These are phyloP conservation scores for Cucurbita maxima DNA, from an alignment of 306 rosid genomes.

Conservation along the genomic window DNA sequence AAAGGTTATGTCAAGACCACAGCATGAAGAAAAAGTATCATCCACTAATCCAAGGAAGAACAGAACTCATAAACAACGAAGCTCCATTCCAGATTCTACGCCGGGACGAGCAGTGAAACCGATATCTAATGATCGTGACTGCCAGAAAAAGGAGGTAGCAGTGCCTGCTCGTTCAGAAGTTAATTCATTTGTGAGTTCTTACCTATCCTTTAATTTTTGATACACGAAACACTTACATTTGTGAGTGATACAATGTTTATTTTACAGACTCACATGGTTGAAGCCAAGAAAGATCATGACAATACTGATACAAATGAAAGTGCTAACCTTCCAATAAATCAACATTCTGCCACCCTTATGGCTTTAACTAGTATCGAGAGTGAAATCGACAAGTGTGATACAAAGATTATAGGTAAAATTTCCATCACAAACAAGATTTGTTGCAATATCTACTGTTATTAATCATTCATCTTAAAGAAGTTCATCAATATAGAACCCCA, in stretches of 20 bases:
- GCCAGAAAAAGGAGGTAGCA: slow-evolving; percentile 20
- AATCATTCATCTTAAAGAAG: background rate
- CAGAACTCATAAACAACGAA: slow-evolving; percentile 3
- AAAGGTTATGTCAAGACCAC: slow-evolving; percentile 27
- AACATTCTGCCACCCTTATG: slow-evolving; percentile 6
- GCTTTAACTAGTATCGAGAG: slow-evolving; percentile 14
- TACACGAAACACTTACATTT: background rate
- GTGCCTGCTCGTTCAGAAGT: background rate
- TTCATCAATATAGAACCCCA: too few relatives aligned
- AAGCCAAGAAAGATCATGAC: slow-evolving; percentile 18
- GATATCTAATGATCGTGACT: slow-evolving; percentile 9
- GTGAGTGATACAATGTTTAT: slow-evolving; percentile 12
- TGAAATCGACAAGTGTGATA: slow-evolving; percentile 4
- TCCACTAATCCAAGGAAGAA: slow-evolving; percentile 29
- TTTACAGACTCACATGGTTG: slow-evolving; percentile 32
- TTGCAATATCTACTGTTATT: background rate
- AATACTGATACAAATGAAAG: slow-evolving; percentile 17
- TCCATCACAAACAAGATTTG: background rate
- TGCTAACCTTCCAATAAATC: slow-evolving; percentile 19
- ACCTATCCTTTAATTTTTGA: background rate
- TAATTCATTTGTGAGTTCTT: background rate
- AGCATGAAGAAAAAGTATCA: slow-evolving; percentile 31
- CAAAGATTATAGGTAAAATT: slow-evolving; percentile 1
- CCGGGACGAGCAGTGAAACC: slow-evolving; percentile 16
- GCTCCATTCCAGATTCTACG: slow-evolving; percentile 2